These are phyloP conservation scores for Penicillium bialowiezense DNA, from an alignment of 495 filamentous ascomycete species.

Conservation along the genomic window DNA sequence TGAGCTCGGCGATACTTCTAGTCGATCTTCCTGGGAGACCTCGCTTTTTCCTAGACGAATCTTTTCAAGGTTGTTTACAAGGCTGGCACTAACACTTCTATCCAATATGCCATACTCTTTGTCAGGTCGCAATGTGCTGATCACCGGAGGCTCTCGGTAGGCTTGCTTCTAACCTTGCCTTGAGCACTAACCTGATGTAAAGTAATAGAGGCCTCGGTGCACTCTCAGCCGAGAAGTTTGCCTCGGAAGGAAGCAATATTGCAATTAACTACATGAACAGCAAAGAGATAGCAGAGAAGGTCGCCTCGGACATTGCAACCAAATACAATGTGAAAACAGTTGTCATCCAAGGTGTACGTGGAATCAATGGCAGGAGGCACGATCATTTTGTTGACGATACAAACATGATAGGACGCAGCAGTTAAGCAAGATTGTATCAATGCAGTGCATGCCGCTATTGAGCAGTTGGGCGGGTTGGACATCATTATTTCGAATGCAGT, in stretches of 20 bases:
- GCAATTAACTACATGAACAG: conserved; percentile 68
- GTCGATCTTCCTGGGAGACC: too few relatives aligned
- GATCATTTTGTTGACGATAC: not conserved
- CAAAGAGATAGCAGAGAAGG: conserved; percentile 49
- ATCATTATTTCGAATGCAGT: conserved; percentile 71
- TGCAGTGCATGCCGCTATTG: conserved; percentile 53
- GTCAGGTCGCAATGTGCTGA: conserved; percentile 59
- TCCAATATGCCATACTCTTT: conserved; percentile 59
- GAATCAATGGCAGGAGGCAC: too few relatives aligned
- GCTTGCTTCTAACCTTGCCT: not conserved
- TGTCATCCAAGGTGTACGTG: conserved; percentile 55
- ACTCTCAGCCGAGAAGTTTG: conserved; percentile 61
- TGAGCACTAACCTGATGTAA: not conserved
- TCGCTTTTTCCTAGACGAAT: not conserved
- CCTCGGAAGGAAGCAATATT: conserved; percentile 62
- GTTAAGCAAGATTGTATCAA: conserved; percentile 52
- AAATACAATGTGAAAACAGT: conserved; percentile 54
- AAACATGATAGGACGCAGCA: conserved; percentile 52
- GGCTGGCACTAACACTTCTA: too few relatives aligned
- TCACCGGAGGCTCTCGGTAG: conserved; percentile 69
- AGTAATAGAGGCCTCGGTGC: conserved; percentile 61
- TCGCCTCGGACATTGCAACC: conserved; percentile 49
- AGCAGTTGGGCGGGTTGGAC: conserved; percentile 64
- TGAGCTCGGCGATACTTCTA: not conserved
- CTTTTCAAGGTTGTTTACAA: too few relatives aligned